These are phyloP conservation scores for Punica granatum DNA, from an alignment of 345 rosid species.

Conservation along the genomic window DNA sequence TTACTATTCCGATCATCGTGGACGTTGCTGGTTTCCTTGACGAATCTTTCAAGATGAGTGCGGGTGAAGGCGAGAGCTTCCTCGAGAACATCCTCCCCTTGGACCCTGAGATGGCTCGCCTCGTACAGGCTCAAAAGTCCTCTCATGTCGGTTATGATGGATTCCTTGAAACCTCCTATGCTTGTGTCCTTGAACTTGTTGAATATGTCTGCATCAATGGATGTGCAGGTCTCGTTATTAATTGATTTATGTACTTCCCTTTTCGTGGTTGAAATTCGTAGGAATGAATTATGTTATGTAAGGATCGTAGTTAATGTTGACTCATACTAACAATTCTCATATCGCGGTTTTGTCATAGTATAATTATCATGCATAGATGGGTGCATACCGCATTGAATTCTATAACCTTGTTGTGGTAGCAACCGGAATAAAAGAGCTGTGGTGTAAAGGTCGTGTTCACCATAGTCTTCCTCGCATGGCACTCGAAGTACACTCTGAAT, in stretches of 20 bases:
- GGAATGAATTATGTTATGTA: too few relatives aligned
- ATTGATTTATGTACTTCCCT: too few relatives aligned
- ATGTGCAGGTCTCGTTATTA: too few relatives aligned
- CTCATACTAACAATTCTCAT: too few relatives aligned
- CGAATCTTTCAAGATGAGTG: conserved; percentile 7
- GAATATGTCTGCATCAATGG: conserved; percentile 17
- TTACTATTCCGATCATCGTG: too few relatives aligned
- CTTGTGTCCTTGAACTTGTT: conserved; percentile 19
- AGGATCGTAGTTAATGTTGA: too few relatives aligned
- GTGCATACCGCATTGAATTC: background rate
- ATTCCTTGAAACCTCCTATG: conserved; percentile 4
- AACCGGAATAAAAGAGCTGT: conserved; percentile 11
- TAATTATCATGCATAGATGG: too few relatives aligned
- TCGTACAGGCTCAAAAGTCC: conserved; percentile 27
- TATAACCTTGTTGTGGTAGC: conserved; percentile 10
- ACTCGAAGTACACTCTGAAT: background rate
- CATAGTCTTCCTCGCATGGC: background rate
- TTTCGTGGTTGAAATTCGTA: too few relatives aligned
- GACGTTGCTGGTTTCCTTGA: conserved; percentile 21
- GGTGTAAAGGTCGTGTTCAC: background rate
- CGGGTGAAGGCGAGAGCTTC: conserved; percentile 27
- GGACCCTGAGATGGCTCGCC: conserved; percentile 23
- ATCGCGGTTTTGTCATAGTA: too few relatives aligned
- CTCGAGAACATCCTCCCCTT: conserved; percentile 27
- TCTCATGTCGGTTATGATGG: background rate